Base-by-base conservation (phyloP, 2,329 filamentous ascomycete genomes). In the Cladobotryum protrusum region DNA sequence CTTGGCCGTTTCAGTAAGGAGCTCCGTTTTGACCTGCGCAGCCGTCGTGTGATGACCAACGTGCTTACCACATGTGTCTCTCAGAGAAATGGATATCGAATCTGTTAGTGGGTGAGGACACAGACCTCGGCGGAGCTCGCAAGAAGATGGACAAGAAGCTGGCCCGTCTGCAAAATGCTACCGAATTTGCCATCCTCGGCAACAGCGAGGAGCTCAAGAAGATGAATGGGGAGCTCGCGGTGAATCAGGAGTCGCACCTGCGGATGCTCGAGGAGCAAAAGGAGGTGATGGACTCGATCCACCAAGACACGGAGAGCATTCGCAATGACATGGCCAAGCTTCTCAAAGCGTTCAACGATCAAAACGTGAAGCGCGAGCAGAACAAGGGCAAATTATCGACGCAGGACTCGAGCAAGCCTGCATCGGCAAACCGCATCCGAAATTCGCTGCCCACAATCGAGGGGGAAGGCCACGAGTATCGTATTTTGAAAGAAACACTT, bases 111-210 rank as follows among this genome's bases (percentile, higher is more conserved):
- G 66, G 66, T 4, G 59, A 64, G 2, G 66, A 67, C 15, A 50
- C 54, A 1, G 63, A 66, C 5, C 61, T 68, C 3, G 56, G 60
- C 1, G 59, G 55, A 11, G 65, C 65, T 7, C 56, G 64, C 2
- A 59, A 58, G 13, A 54, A 52, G 1, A 61, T 68, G 61, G 58
- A 66, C 36, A 54, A 55, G 17, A 55, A 54, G 1, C 48, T 68
- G 0, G 42, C 55, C 0, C 55, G 57, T n/a, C 59, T 68, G 0
- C 61, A 66, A 35, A 57, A 61, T 9, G 63, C 66, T 0, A 67
- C 65, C 0, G 61, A 67, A 36, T 62, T 66, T 35, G 63, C 65
- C 3, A 68, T 65, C 18, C 55, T 67, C 0, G 62, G 59, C 0
- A 65, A 67, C 43, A 67, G 62, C 0, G 62, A 67, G 40, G 65